phyloP scores from a whole-genome alignment of 345 rosid species.

The Lumnitzera littorea region DNA sequence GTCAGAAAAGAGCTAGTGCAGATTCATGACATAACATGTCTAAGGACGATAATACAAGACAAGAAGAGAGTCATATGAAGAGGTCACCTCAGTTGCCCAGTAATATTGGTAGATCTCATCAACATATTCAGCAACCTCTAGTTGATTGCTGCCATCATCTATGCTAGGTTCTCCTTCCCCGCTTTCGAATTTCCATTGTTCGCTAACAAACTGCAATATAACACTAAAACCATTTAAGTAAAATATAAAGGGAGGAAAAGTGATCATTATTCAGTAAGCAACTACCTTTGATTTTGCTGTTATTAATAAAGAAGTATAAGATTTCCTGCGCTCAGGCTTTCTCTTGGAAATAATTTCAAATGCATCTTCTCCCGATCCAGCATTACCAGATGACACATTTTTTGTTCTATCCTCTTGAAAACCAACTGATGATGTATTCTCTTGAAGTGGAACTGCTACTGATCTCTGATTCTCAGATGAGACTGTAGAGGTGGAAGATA shows the following conservation, averaged over 20 bases:
- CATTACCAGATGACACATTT: conserved; percentile 24
- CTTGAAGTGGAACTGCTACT: conserved; percentile 19
- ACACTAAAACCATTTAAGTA: conserved; percentile 13
- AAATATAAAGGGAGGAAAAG: too few species aligned
- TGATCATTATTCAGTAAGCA: not conserved
- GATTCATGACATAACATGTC: too few species aligned
- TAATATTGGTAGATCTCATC: conserved; percentile 88
- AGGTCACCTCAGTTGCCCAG: conserved; percentile 77
- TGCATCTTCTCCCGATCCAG: conserved; percentile 14
- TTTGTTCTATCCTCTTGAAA: conserved; percentile 7
- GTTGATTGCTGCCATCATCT: conserved; percentile 65
- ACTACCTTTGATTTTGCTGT: conserved; percentile 64
- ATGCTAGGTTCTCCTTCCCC: conserved; percentile 54
- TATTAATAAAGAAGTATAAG: conserved; percentile 73
- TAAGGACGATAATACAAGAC: too few species aligned
- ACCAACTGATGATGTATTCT: conserved; percentile 18
- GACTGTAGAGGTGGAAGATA: conserved; percentile 18
- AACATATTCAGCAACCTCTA: conserved; percentile 96
- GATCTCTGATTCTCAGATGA: conserved; percentile 26
- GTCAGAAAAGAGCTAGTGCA: too few species aligned
- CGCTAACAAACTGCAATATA: conserved; percentile 46
- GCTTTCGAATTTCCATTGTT: conserved; percentile 30
- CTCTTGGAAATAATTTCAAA: conserved; percentile 26
- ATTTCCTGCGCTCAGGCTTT: conserved; percentile 73
- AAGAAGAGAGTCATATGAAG: not conserved